Evolutionary conservation across 805 yeast genomes (phyloP).

Genomic region (Ogataea populi-albae): DNA sequence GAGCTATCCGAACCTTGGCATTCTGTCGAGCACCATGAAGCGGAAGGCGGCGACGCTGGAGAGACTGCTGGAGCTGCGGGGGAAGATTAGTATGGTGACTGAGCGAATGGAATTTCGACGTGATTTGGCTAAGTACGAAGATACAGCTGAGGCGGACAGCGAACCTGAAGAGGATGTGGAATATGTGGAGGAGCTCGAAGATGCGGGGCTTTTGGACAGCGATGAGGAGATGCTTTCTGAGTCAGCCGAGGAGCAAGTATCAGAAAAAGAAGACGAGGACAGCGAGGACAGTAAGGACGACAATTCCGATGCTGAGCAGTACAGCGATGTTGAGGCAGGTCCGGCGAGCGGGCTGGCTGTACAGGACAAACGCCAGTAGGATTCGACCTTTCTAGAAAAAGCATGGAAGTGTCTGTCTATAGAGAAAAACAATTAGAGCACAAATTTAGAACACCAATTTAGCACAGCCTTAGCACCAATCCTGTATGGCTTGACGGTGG

Average conservation of each 20-base stretch:
- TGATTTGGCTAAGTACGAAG: conserved; percentile 35
- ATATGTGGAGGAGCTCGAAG: conserved; percentile 66
- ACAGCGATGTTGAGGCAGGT: conserved; percentile 53
- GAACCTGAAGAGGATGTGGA: conserved; percentile 56
- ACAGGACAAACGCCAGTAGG: too few species aligned
- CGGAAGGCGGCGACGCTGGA: conserved; percentile 49
- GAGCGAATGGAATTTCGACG: conserved; percentile 41
- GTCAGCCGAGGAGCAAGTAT: conserved; percentile 22
- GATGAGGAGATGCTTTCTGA: conserved; percentile 26
- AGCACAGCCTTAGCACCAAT: too few species aligned
- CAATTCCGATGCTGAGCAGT: conserved; percentile 18
- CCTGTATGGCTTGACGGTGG: too few species aligned
- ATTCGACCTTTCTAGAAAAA: too few species aligned
- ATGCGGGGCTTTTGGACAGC: conserved; percentile 35
- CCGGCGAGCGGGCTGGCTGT: too few species aligned
- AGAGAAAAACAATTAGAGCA: too few species aligned
- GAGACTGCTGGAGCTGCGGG: conserved; percentile 49
- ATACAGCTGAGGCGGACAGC: conserved; percentile 29
- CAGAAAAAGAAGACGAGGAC: conserved; percentile 24
- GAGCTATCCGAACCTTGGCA: conserved; percentile 44
- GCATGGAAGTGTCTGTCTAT: too few species aligned
- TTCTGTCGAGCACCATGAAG: conserved; percentile 45
- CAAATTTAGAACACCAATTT: too few species aligned
- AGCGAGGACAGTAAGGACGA: conserved; percentile 24
- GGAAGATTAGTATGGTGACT: conserved; percentile 46